A percentile compares a stretch with the other conserved stretches of the same genome.
Conservation (phyloP, 805 yeast genomes). For the Brettanomyces bruxellensis region DNA sequence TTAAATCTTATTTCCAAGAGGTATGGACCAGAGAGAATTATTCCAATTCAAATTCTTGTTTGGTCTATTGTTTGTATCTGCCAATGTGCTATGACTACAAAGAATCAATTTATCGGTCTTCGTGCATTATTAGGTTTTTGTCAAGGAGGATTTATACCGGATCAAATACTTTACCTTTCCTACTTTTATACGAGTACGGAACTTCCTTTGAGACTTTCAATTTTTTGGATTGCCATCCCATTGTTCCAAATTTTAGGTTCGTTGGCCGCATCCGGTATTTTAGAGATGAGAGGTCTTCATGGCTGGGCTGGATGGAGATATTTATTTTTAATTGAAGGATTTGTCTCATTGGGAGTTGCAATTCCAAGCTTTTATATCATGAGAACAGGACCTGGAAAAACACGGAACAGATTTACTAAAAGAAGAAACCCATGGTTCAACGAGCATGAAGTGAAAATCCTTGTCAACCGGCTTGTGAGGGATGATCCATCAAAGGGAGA, state of each 20-base stretch:
- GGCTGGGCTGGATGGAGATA: constrained; percentile 55
- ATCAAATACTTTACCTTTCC: constrained; percentile 51
- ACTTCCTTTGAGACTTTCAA: constrained; percentile 46
- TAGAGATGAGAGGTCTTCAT: constrained; percentile 36
- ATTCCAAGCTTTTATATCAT: constrained; percentile 21
- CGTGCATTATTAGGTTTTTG: constrained; percentile 45
- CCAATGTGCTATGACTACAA: constrained; percentile 38
- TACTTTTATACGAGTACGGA: constrained; percentile 57
- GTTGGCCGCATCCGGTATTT: constrained; percentile 39
- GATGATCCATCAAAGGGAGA: constrained; percentile 61
- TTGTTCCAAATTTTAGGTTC: constrained; percentile 37
- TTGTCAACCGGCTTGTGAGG: constrained; percentile 48
- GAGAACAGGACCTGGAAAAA: constrained; percentile 23
- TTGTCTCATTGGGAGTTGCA: constrained; percentile 46
- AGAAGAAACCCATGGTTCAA: constrained; percentile 31
- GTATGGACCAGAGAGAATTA: constrained; percentile 54
- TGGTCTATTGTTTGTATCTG: constrained; percentile 51
- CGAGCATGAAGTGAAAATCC: constrained; percentile 45
- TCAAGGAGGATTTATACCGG: constrained; percentile 70
- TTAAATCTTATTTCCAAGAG: constrained; percentile 57
- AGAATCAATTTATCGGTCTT: constrained; percentile 35
- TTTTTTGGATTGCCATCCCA: constrained; percentile 50
- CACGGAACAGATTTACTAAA: constrained; percentile 20
- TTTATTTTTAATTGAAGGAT: constrained; percentile 57
- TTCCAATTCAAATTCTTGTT: constrained; percentile 45